Evolutionary conservation across 2,329 filamentous ascomycete genomes (phyloP), one percentile per base, ranked within the genome.

Genomic region (Didymella segeticola): DNA sequence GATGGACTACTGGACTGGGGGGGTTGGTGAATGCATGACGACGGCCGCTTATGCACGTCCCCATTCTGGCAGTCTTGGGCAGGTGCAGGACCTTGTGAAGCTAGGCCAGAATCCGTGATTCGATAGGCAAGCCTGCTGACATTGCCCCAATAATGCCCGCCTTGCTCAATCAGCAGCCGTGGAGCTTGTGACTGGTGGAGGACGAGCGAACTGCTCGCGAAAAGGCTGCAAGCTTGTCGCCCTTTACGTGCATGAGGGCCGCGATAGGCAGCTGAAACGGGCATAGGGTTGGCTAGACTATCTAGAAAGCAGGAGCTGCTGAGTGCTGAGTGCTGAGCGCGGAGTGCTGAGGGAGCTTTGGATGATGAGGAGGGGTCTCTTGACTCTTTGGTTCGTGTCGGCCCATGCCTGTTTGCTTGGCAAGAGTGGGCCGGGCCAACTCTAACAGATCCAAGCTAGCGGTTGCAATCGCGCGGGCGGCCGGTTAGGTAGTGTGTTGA

Each of bases 11-110:
- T n/a, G n/a, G n/a, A n/a, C n/a, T n/a, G n/a, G n/a, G 36, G 36
- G 52, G 41, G 64, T 50, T 61, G 15, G 59, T 56, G 62, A 66
- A 69, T 73, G 69, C 68, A 72, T 70, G 69, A 69, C 63, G 60
- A 64, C 59, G 71, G 70, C 66, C 67, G 70, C 69, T 68, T 69
- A 70, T 71, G 68, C 69, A 72, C 58, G 62, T 46, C 52, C 57
- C 53, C 50, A 60, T 61, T 60, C 33, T 43, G 45, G 43, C 45
- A 34, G 45, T 48, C 51, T 54, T 54, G 51, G 68, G 63, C 66
- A 52, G 55, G 48, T 37, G 48, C 57, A 60, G 58, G 61, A 49
- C 56, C 46, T 25, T 42, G n/a, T n/a, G 60, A 42, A 30, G 36
- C 46, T 46, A 68, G 66, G n/a, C n/a, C n/a, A n/a, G 62, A 61